Conservation (phyloP, 1,139 yeast species). For the Debaryomyces coudertii region DNA sequence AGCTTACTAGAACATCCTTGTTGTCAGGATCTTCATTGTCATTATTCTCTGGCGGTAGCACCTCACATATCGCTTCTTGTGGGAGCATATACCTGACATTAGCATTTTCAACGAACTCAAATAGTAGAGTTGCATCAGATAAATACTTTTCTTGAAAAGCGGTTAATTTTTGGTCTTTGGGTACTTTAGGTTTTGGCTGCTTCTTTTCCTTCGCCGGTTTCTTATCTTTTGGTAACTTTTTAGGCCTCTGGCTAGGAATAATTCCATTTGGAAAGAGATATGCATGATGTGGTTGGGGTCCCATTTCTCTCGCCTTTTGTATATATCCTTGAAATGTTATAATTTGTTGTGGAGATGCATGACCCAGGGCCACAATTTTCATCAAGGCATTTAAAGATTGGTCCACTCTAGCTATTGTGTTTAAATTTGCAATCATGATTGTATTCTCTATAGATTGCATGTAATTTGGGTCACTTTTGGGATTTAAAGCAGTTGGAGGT, state of each 20-base stretch:
- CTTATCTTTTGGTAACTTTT: slow-evolving; percentile 24
- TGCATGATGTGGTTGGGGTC: slow-evolving; percentile 54
- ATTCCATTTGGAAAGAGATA: slow-evolving; percentile 25
- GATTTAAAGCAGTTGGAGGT: slow-evolving; percentile 15
- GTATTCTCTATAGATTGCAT: slow-evolving; percentile 68
- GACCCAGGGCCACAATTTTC: slow-evolving; percentile 83
- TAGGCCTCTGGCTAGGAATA: slow-evolving; percentile 16
- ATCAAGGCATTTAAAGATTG: slow-evolving; percentile 66
- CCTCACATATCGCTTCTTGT: slow-evolving; percentile 73
- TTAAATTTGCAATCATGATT: slow-evolving; percentile 80
- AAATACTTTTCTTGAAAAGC: slow-evolving; percentile 76
- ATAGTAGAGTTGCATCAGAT: slow-evolving; percentile 70
- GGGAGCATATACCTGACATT: slow-evolving; percentile 77
- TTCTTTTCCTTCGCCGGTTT: slow-evolving; percentile 31
- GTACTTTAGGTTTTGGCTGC: slow-evolving; percentile 28
- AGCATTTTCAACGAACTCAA: slow-evolving; percentile 84
- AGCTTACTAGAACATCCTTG: slow-evolving; percentile 64
- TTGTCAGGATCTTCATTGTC: slow-evolving; percentile 33
- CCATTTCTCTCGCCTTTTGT: slow-evolving; percentile 75
- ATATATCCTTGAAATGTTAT: slow-evolving; percentile 79
- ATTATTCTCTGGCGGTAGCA: slow-evolving; percentile 35
- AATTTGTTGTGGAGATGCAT: slow-evolving; percentile 71
- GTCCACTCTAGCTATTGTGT: slow-evolving; percentile 77
- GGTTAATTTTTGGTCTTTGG: slow-evolving; percentile 58
- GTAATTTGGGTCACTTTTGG: slow-evolving; percentile 34